Evolutionary conservation across 306 rosid genomes (phyloP).

Genomic region (Malus orientalis): DNA sequence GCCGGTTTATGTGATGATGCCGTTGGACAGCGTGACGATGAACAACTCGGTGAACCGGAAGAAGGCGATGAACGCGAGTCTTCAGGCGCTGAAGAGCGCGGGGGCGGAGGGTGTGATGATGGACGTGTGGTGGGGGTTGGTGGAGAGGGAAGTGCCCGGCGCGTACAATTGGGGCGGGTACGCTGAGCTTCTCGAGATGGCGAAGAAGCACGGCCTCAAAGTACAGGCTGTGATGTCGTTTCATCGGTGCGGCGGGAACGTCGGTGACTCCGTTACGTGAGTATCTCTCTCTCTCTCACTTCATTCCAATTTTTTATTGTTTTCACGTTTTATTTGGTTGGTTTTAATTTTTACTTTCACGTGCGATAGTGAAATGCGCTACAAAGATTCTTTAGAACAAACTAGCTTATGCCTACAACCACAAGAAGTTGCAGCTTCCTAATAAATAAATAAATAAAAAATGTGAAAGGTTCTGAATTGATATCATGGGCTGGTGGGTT

Average conservation of each 20-base stretch:
- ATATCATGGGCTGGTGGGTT: too few relatives aligned
- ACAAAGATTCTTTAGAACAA: too few relatives aligned
- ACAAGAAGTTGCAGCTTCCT: too few relatives aligned
- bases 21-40: slow-evolving; percentile 81
- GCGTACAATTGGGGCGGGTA: slow-evolving; percentile 91
- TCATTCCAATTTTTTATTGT: background rate
- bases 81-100: slow-evolving; percentile 82
- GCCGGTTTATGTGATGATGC: slow-evolving; percentile 97
- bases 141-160: slow-evolving; percentile 68
- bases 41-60: slow-evolving; percentile 61
- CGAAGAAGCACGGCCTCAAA: slow-evolving; percentile 77
- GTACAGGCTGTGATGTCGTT: slow-evolving; percentile 98
- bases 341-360: background rate
- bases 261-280: slow-evolving; percentile 85
- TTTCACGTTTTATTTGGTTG: background rate
- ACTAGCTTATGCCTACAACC: too few relatives aligned
- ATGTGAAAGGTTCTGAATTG: too few relatives aligned
- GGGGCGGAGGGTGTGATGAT: slow-evolving; percentile 94
- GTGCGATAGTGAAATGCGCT: background rate
- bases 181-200: slow-evolving; percentile 75
- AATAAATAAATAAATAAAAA: too few relatives aligned
- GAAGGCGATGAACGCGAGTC: slow-evolving; percentile 84
- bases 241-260: slow-evolving; percentile 98
- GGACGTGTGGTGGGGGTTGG: slow-evolving; percentile 99
- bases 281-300: slow-evolving; percentile 2